Evolutionary conservation across 805 yeast species (phyloP).

Genomic region (Saturnispora bothae): DNA sequence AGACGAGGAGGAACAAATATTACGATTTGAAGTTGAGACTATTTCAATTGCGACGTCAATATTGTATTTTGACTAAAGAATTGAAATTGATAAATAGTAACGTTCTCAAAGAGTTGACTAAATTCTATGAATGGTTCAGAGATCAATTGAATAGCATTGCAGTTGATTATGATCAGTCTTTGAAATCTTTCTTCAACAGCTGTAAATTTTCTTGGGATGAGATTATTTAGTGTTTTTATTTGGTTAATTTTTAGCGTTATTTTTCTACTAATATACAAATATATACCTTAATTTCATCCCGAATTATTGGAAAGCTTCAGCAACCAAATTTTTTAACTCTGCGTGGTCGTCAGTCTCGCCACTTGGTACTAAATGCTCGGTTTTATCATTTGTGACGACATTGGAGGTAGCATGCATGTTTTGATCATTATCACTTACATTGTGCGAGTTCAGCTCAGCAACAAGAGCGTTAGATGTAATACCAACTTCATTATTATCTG

Average conservation of each 20-base stretch:
- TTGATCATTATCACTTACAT: conserved; percentile 12
- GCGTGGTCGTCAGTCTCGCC: conserved; percentile 18
- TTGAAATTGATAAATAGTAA: conserved; percentile 17
- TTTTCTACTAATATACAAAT: background rate
- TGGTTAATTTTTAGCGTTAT: background rate
- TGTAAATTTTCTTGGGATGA: conserved; percentile 23
- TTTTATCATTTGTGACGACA: background rate
- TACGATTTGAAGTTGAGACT: conserved; percentile 23
- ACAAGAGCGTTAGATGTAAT: conserved; percentile 13
- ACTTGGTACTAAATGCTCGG: background rate
- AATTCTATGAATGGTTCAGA: conserved; percentile 27
- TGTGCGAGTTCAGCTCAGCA: too few relatives aligned
- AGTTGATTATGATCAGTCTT: conserved; percentile 16
- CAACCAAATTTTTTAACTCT: conserved; percentile 26
- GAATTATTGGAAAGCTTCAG: conserved; percentile 26
- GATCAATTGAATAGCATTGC: conserved; percentile 16
- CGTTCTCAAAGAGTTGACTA: conserved; percentile 19
- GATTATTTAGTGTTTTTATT: background rate
- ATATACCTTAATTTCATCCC: background rate
- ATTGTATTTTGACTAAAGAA: conserved; percentile 19
- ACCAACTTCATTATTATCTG: conserved; percentile 10
- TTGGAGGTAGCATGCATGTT: conserved; percentile 2
- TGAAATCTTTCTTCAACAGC: conserved; percentile 18
- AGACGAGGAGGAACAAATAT: conserved; percentile 24
- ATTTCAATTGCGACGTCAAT: conserved; percentile 25